Conservation (phyloP, 1,139 yeast genomes). For the Geotrichum candidum region DNA sequence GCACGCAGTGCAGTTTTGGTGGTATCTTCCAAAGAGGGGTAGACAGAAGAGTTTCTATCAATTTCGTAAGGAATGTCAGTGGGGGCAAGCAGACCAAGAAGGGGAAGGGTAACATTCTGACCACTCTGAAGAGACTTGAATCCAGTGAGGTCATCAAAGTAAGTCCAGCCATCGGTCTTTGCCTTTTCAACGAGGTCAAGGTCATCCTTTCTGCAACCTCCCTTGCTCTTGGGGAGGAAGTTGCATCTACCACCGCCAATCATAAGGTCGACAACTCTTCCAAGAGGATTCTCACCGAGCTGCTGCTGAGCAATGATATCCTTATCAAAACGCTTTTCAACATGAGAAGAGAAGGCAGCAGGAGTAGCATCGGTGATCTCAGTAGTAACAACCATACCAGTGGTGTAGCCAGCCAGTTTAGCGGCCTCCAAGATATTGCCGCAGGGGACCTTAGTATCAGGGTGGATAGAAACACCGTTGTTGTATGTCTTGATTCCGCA, state of each 20-base stretch:
- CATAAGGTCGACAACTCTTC: constrained; percentile 70
- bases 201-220: constrained; percentile 66
- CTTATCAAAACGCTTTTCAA: constrained; percentile 63
- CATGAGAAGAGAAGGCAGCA: constrained; percentile 79
- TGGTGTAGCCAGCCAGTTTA: constrained; percentile 64
- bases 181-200: constrained; percentile 62
- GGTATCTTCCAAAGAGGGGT: constrained; percentile 74
- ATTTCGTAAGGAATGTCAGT: constrained; percentile 74
- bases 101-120: constrained; percentile 57
- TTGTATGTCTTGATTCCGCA: constrained; percentile 75
- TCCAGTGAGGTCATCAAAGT: constrained; percentile 50
- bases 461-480: constrained; percentile 75
- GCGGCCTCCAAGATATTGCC: constrained; percentile 83
- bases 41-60: constrained; percentile 52
- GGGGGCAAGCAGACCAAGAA: constrained; percentile 64
- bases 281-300: constrained; percentile 70
- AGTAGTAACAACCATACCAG: constrained; percentile 85
- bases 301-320: constrained; percentile 82
- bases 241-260: constrained; percentile 88
- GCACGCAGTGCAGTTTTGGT: constrained; percentile 63
- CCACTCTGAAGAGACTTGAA: constrained; percentile 56
- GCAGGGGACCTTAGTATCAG: constrained; percentile 51
- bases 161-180: constrained; percentile 53
- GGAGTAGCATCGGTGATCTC: constrained; percentile 85
- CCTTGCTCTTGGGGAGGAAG: constrained; percentile 41